Conservation (phyloP, 306 rosid genomes). For the Trifolium subterraneum region DNA sequence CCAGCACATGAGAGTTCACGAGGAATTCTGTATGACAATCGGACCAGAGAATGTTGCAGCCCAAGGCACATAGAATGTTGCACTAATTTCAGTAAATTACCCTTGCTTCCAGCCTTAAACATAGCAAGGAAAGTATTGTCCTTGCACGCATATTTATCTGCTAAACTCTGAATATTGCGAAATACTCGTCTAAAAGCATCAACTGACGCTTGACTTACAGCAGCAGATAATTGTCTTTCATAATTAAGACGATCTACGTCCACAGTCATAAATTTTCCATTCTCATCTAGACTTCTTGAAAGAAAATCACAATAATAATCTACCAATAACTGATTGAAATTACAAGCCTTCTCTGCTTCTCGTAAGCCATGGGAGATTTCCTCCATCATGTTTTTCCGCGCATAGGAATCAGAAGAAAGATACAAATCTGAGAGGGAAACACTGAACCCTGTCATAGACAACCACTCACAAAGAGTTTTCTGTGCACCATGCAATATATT, state of each 20-base stretch:
- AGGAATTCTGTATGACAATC: slow-evolving; percentile 73
- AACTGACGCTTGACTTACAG: slow-evolving; percentile 77
- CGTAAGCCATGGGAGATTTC: slow-evolving; percentile 71
- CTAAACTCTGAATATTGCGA: slow-evolving; percentile 76
- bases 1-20: slow-evolving; percentile 75
- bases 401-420: slow-evolving; percentile 65
- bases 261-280: slow-evolving; percentile 42
- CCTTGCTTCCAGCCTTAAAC: slow-evolving; percentile 98
- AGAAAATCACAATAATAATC: slow-evolving; percentile 55
- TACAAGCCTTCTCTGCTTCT: slow-evolving; percentile 77
- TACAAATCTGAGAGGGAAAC: slow-evolving; percentile 83
- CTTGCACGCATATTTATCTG: slow-evolving; percentile 61
- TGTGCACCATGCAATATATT: slow-evolving; percentile 71
- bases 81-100: slow-evolving; percentile 78
- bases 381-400: slow-evolving; percentile 78
- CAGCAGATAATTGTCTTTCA: slow-evolving; percentile 76
- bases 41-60: slow-evolving; percentile 84
- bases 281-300: slow-evolving; percentile 54
- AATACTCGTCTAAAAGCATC: slow-evolving; percentile 85
- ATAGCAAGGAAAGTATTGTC: slow-evolving; percentile 75
- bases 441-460: slow-evolving; percentile 84
- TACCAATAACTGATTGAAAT: slow-evolving; percentile 72
- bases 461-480: slow-evolving; percentile 86
- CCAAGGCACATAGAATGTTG: slow-evolving; percentile 97
- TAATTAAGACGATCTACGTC: slow-evolving; percentile 56